phyloP scores from a whole-genome alignment of 495 filamentous ascomycete genomes.

The Aspergillus nanangensis region DNA sequence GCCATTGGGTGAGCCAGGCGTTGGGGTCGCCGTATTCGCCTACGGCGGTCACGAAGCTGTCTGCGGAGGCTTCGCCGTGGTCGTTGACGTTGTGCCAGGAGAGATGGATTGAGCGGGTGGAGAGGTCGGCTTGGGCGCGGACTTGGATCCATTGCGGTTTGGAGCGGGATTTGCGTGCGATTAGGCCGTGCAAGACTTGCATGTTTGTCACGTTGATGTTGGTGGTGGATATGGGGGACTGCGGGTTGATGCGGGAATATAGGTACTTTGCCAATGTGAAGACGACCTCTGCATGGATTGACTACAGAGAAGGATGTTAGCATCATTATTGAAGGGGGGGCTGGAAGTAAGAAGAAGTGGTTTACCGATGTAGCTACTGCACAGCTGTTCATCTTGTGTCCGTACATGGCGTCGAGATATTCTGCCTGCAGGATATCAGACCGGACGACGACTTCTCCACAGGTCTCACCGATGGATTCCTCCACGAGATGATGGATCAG shows the following conservation, averaged over 20 bases:
- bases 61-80: conserved; percentile 2
- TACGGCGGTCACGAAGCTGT: conserved; percentile 20
- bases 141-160: conserved; percentile 14
- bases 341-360: not conserved
- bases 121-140: conserved; percentile 10
- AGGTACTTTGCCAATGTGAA: conserved; percentile 25
- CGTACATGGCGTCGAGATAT: conserved; percentile 20
- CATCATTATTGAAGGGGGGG: not conserved
- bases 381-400: conserved; percentile 36
- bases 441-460: conserved; percentile 17
- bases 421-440: conserved; percentile 33
- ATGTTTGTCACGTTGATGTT: conserved; percentile 25
- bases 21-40: conserved; percentile 13
- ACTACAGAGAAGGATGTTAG: conserved; percentile 11
- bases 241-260: conserved; percentile 10
- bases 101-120: conserved; percentile 4
- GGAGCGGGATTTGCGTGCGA: conserved; percentile 9
- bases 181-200: conserved; percentile 33
- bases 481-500: conserved; percentile 23
- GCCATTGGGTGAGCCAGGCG: conserved; percentile 22
- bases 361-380: conserved; percentile 35
- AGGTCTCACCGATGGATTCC: conserved; percentile 11
- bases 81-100: conserved; percentile 12
- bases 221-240: conserved; percentile 4
- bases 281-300: conserved; percentile 27